phyloP scores from a whole-genome alignment of 1,284 basidiomycete species.

The Psilocybe mexicana region DNA sequence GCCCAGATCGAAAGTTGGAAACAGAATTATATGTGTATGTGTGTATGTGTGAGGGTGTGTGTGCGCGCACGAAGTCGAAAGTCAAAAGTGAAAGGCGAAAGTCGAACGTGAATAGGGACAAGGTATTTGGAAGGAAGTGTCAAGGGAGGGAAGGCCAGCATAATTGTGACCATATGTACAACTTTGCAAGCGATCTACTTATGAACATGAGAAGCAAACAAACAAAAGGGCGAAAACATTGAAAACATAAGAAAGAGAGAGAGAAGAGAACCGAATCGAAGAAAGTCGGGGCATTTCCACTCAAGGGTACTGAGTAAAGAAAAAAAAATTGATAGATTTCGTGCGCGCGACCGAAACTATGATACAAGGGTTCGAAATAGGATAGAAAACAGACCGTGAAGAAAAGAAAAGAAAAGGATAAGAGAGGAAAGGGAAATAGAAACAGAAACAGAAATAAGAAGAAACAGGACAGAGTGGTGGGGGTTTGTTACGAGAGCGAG shows the following conservation, averaged over 20 bases:
- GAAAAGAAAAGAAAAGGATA: constrained; percentile 13
- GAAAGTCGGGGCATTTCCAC: neutral
- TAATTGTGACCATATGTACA: neutral
- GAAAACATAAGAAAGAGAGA: constrained; percentile 5
- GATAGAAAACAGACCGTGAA: no score
- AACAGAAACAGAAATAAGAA: constrained; percentile 1
- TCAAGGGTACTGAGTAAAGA: constrained; percentile 8
- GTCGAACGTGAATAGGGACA: no score
- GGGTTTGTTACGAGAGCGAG: constrained; percentile 1
- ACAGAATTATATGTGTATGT: constrained; percentile 9
- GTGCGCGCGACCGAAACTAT: constrained; percentile 22
- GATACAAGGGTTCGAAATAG: constrained; percentile 21
- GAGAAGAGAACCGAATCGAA: neutral
- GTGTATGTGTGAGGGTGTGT: neutral
- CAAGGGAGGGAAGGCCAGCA: no score
- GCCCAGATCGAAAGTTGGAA: neutral
- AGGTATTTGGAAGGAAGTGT: no score
- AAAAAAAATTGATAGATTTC: constrained; percentile 20
- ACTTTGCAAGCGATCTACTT: constrained; percentile 15
- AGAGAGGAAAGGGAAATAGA: constrained; percentile 13
- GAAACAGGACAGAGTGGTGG: constrained; percentile 15
- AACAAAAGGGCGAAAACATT: neutral
- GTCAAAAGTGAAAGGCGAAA: no score
- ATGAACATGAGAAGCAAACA: no score
- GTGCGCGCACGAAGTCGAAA: no score